Evolutionary conservation across 1,284 basidiomycete species (phyloP).

Genomic region (Mycena sp.): DNA sequence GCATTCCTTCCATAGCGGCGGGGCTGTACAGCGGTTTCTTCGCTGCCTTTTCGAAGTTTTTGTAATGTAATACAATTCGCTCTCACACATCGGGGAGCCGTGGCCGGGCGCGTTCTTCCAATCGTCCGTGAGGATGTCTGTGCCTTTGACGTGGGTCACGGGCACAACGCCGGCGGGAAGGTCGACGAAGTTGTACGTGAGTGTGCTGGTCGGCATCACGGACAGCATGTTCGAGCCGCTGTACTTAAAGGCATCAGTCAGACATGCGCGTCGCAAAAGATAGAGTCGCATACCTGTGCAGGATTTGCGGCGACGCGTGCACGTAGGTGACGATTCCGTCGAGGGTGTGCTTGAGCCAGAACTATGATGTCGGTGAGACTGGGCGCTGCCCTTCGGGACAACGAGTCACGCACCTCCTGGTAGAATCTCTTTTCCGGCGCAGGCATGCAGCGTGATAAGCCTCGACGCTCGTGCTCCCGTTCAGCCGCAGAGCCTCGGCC

Average conservation of each 20-base stretch:
- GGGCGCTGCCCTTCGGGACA: background rate
- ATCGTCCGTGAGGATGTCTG: constrained; percentile 70
- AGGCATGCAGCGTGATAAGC: constrained; percentile 51
- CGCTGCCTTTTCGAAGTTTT: background rate
- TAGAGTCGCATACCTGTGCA: constrained; percentile 63
- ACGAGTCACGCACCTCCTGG: constrained; percentile 57
- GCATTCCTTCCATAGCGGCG: constrained; percentile 80
- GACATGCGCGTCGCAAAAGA: background rate
- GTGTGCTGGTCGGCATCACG: constrained; percentile 61
- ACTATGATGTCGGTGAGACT: constrained; percentile 48
- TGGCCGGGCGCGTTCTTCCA: constrained; percentile 53
- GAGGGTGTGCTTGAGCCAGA: constrained; percentile 77
- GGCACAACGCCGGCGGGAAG: constrained; percentile 83
- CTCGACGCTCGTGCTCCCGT: constrained; percentile 5
- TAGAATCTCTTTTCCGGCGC: constrained; percentile 56
- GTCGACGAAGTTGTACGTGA: constrained; percentile 82
- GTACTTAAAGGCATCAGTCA: background rate
- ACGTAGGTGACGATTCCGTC: constrained; percentile 85
- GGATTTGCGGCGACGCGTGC: constrained; percentile 77
- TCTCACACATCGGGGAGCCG: constrained; percentile 20
- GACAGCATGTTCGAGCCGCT: constrained; percentile 67
- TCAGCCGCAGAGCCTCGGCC: constrained; percentile 5
- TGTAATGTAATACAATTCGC: constrained; percentile 5
- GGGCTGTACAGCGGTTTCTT: constrained; percentile 71
- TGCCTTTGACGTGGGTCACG: constrained; percentile 81